phyloP scores from a whole-genome alignment of 352 stramenopile genomes.

The Plasmopara viticola region DNA sequence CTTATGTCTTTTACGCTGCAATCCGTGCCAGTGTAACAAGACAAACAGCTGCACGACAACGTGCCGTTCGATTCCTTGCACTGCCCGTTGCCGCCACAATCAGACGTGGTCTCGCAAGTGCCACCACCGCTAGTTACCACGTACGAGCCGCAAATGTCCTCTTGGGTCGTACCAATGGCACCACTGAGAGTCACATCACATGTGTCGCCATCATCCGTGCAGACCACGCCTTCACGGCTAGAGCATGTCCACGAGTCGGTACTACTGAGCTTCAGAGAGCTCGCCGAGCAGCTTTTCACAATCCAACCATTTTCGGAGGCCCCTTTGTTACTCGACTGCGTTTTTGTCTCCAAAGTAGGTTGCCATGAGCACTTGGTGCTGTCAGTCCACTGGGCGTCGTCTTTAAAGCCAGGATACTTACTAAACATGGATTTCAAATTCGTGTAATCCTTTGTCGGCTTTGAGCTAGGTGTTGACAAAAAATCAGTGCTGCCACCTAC shows the following conservation, averaged over 20 bases:
- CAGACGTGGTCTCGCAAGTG: constrained; percentile 51
- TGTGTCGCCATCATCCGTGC: constrained; percentile 46
- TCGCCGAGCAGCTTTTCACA: constrained; percentile 44
- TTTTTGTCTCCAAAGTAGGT: constrained; percentile 46
- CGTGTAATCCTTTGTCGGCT: constrained; percentile 52
- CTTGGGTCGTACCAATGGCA: constrained; percentile 57
- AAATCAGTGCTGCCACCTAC: constrained; percentile 61
- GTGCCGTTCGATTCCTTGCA: constrained; percentile 56
- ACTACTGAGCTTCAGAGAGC: constrained; percentile 44
- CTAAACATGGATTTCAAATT: constrained; percentile 68
- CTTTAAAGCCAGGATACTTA: constrained; percentile 51
- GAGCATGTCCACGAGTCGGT: constrained; percentile 68
- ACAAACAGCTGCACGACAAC: constrained; percentile 63
- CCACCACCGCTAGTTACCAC: constrained; percentile 55
- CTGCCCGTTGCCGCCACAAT: constrained; percentile 73
- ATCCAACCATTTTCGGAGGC: constrained; percentile 62
- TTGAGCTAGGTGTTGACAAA: constrained; percentile 51
- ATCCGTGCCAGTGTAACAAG: constrained; percentile 71
- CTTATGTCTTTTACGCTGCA: constrained; percentile 74
- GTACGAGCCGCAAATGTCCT: constrained; percentile 70
- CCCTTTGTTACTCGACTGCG: constrained; percentile 46
- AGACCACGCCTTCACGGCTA: constrained; percentile 66
- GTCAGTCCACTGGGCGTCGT: constrained; percentile 49
- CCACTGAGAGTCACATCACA: constrained; percentile 59
- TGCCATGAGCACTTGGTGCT: constrained; percentile 61